Evolutionary conservation across 345 rosid genomes (phyloP).

Genomic region (Lepidium sativum): DNA sequence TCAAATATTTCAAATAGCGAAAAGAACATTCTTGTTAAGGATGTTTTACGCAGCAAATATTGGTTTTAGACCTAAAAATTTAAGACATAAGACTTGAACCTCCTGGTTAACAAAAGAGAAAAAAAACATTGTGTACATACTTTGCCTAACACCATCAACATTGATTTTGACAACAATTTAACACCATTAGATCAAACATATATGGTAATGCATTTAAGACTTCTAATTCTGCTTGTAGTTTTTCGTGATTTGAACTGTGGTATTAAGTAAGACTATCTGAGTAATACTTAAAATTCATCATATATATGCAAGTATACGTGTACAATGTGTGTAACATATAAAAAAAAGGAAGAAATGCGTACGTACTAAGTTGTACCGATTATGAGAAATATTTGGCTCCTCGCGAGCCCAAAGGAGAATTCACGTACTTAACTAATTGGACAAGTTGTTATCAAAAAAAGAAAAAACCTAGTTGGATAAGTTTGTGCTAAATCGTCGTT

Average conservation of each 20-base stretch:
- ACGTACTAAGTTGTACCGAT: slow-evolving; percentile 25
- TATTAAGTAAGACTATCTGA: not conserved
- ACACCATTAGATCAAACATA: not conserved
- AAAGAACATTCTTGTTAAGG: too few relatives aligned
- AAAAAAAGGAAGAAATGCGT: not conserved
- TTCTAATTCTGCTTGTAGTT: not conserved
- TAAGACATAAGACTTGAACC: too few relatives aligned
- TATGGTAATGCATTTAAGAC: not conserved
- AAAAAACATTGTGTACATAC: not conserved
- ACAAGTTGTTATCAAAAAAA: too few relatives aligned
- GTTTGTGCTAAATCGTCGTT: not conserved
- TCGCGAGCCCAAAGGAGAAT: slow-evolving; percentile 22
- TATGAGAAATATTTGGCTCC: slow-evolving; percentile 13
- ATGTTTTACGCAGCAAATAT: too few relatives aligned
- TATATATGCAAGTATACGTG: not conserved
- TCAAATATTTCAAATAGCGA: too few relatives aligned
- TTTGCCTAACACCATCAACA: slow-evolving; percentile 1
- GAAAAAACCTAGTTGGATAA: too few relatives aligned
- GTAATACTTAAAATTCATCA: slow-evolving; percentile 1
- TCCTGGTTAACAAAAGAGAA: too few relatives aligned
- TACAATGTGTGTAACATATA: not conserved
- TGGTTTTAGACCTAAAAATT: too few relatives aligned
- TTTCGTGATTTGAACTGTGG: not conserved
- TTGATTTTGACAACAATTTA: not conserved
- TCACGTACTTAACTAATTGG: not conserved